Percentiles rank a stretch among this genome's conserved stretches.
Conservation (phyloP, 2,329 filamentous ascomycete species). For the Aspergillus hortae region DNA sequence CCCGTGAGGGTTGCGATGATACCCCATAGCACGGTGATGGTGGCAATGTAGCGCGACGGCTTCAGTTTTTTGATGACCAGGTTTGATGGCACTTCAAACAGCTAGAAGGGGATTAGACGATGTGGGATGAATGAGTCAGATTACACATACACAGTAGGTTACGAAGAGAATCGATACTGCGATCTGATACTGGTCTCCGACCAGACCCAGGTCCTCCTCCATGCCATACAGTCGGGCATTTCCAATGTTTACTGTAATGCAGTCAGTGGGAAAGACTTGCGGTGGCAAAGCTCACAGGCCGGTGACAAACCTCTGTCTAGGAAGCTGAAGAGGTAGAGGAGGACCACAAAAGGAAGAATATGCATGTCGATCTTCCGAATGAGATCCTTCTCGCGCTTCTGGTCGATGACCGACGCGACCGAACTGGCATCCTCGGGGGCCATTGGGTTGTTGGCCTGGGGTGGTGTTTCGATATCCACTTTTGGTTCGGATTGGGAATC, state of each 20-base stretch:
- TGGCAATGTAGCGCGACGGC: constrained; percentile 55
- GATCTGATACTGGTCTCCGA: constrained; percentile 66
- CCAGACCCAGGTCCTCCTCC: constrained; percentile 59
- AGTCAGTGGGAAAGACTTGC: neutral
- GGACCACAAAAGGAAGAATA: constrained; percentile 40
- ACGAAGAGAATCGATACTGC: constrained; percentile 66
- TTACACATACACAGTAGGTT: constrained; percentile 51
- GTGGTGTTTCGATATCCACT: constrained; percentile 14
- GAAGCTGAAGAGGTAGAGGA: constrained; percentile 68
- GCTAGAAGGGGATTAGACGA: constrained; percentile 19
- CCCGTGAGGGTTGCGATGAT: constrained; percentile 54
- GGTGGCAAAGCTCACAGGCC: neutral
- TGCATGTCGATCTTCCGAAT: constrained; percentile 40
- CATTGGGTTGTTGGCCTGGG: constrained; percentile 5
- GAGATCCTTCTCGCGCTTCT: constrained; percentile 26
- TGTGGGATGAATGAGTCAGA: neutral
- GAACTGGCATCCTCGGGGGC: constrained; percentile 12
- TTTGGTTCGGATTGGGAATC: neutral
- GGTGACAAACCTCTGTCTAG: constrained; percentile 55
- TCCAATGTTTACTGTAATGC: constrained; percentile 61
- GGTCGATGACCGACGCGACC: constrained; percentile 21
- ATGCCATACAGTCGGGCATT: constrained; percentile 65
- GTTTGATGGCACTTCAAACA: constrained; percentile 64
- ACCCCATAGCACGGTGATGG: constrained; percentile 60
- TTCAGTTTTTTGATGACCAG: constrained; percentile 61